A percentile compares a stretch with the other conserved stretches of the same genome.
phyloP scores from a whole-genome alignment of 1,139 yeast genomes.

The Trichomonascaceae sp. region DNA sequence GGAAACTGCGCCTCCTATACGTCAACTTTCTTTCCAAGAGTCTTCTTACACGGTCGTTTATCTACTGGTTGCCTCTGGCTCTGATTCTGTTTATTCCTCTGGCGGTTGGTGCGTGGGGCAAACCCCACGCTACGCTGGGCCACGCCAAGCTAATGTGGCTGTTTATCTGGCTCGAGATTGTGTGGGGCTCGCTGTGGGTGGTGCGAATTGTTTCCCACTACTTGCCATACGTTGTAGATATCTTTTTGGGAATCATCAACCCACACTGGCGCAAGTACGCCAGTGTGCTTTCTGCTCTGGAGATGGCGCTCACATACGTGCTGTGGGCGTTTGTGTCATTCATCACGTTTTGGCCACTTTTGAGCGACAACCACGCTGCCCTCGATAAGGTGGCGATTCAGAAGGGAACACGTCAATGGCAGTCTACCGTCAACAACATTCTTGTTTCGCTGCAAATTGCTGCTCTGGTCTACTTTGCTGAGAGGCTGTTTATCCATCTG shows the following conservation, averaged over 20 bases:
- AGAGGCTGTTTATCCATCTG: conserved; percentile 26
- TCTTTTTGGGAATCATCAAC: conserved; percentile 23
- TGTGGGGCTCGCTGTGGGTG: conserved; percentile 30
- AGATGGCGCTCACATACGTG: conserved; percentile 24
- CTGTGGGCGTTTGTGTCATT: conserved; percentile 25
- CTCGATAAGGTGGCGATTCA: conserved; percentile 11
- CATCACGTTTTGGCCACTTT: conserved; percentile 28
- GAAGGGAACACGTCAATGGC: conserved; percentile 23
- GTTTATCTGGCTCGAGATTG: conserved; percentile 31
- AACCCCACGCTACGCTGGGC: conserved; percentile 21
- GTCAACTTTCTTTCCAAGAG: conserved; percentile 18
- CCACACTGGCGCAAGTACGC: conserved; percentile 25
- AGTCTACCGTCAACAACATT: conserved; percentile 24
- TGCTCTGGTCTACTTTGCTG: conserved; percentile 26
- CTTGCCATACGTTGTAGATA: conserved; percentile 20
- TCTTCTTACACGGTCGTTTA: conserved; percentile 23
- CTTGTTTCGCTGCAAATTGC: conserved; percentile 27
- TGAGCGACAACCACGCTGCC: conserved; percentile 23
- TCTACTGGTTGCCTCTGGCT: conserved; percentile 30
- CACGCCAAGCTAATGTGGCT: conserved; percentile 27
- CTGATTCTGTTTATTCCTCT: conserved; percentile 27
- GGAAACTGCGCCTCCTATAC: conserved; percentile 16
- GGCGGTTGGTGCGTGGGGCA: conserved; percentile 29
- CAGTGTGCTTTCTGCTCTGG: conserved; percentile 25
- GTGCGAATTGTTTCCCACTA: conserved; percentile 24